Conservation (phyloP, 352 stramenopile genomes). For the Phytophthora fragariae region DNA sequence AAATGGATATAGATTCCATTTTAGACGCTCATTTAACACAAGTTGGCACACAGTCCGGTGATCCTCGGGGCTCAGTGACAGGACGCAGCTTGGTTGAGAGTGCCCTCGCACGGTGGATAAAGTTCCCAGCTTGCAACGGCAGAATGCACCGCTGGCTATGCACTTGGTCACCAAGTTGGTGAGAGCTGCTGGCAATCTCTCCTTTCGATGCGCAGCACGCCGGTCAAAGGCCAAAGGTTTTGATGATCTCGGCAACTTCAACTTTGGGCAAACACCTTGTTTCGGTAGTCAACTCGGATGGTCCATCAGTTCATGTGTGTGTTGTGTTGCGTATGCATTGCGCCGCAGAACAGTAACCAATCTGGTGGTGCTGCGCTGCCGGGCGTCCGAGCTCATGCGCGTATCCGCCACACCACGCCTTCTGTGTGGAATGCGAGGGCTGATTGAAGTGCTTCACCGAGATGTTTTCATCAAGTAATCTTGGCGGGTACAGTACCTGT, state of each 20-base stretch:
- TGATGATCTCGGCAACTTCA: slow-evolving; percentile 12
- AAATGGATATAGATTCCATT: not conserved
- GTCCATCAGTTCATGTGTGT: not conserved
- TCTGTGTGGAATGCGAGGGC: not conserved
- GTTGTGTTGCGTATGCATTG: not conserved
- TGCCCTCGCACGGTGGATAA: not conserved
- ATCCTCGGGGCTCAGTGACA: slow-evolving; percentile 6
- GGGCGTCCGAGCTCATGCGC: not conserved
- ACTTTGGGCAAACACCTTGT: not conserved
- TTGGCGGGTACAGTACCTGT: not conserved
- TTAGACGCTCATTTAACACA: not conserved
- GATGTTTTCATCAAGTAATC: slow-evolving; percentile 5
- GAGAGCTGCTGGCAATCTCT: not conserved
- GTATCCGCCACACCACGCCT: not conserved
- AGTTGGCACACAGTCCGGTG: slow-evolving; percentile 8
- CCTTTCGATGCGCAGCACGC: not conserved
- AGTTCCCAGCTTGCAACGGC: not conserved
- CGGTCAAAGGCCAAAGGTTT: not conserved
- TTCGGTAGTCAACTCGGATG: slow-evolving; percentile 18
- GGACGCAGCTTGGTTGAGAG: not conserved
- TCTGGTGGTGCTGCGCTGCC: slow-evolving; percentile 4
- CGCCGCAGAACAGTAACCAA: not conserved
- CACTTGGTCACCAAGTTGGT: too few relatives aligned
- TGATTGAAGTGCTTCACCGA: not conserved
- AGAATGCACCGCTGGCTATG: not conserved